phyloP scores from a whole-genome alignment of 768 basidiomycete species.

The Suillus cothurnatus region DNA sequence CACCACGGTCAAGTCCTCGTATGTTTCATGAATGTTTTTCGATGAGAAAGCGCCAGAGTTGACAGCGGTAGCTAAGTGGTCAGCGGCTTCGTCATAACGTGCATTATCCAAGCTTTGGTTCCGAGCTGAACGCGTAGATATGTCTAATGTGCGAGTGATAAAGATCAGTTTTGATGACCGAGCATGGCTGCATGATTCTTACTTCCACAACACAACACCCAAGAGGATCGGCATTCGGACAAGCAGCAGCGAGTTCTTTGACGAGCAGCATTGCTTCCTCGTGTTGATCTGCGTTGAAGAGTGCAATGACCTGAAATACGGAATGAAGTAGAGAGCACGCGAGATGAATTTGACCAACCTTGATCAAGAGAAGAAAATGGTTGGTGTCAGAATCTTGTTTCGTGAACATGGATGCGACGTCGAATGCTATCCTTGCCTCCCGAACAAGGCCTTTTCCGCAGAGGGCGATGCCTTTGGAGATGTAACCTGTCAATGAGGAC shows the following conservation, averaged over 20 bases:
- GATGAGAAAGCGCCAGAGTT: background rate
- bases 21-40: background rate
- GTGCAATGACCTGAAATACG: too few species aligned
- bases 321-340: too few species aligned
- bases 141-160: background rate
- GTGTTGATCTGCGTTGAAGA: too few species aligned
- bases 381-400: background rate
- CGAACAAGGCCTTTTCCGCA: background rate
- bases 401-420: background rate
- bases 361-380: background rate
- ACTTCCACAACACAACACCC: background rate
- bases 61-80: background rate
- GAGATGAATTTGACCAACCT: background rate
- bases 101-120: background rate
- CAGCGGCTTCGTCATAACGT: background rate
- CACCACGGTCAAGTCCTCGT: too few species aligned
- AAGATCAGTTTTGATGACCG: background rate
- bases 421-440: background rate
- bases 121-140: background rate
- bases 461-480: background rate
- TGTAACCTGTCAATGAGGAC: background rate
- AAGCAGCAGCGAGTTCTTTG: too few species aligned
- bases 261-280: too few species aligned
- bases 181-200: background rate
- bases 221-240: background rate